These are phyloP conservation scores for Eutrema salsugineum DNA, from an alignment of 441 rosid genomes.

Conservation along the genomic window DNA sequence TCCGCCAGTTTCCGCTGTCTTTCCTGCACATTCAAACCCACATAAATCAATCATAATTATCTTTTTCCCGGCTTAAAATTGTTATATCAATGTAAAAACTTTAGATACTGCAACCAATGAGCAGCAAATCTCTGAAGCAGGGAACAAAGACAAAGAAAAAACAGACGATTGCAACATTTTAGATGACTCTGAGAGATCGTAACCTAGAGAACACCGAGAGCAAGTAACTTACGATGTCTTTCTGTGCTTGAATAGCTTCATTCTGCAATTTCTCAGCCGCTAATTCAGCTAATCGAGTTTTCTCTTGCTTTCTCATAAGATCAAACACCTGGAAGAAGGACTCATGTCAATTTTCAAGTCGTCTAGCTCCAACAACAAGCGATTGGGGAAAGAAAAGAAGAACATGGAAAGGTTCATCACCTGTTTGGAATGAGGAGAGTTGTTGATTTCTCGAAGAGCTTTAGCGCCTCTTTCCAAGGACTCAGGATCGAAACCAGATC, in stretches of 20 bases:
- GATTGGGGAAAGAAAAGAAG: too few relatives aligned
- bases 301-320: constrained; percentile 85
- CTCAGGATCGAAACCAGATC: constrained; percentile 90
- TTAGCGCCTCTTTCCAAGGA: constrained; percentile 89
- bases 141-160: neutral
- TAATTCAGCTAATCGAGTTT: constrained; percentile 58
- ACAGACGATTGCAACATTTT: neutral
- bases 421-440: constrained; percentile 68
- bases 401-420: constrained; percentile 26
- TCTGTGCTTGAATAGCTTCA: constrained; percentile 60
- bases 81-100: too few relatives aligned
- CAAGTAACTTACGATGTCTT: constrained; percentile 61
- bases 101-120: too few relatives aligned
- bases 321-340: constrained; percentile 58
- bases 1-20: constrained; percentile 75
- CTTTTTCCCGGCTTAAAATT: neutral
- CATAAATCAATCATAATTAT: constrained; percentile 9
- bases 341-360: too few relatives aligned
- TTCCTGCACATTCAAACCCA: constrained; percentile 55
- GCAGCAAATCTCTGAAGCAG: too few relatives aligned
- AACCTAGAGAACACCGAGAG: too few relatives aligned
- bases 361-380: too few relatives aligned
- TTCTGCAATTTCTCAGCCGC: constrained; percentile 62
- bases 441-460: constrained; percentile 86
- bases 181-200: too few relatives aligned